phyloP scores from a whole-genome alignment of 257 asterid genomes.

The Gynochthodes officinalis region DNA sequence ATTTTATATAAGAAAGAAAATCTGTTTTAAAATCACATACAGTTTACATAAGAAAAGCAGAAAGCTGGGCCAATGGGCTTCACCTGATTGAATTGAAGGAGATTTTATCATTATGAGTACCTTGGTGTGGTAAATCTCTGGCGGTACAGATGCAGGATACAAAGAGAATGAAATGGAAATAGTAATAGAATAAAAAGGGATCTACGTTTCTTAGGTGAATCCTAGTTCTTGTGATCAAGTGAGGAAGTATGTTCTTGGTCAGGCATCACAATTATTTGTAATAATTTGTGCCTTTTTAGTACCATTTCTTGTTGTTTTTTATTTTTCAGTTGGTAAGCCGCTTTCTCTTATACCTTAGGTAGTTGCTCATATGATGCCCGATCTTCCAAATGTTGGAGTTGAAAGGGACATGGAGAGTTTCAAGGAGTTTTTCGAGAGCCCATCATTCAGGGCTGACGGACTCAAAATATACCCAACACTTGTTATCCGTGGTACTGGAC shows the following conservation, averaged over 20 bases:
- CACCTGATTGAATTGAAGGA: neutral
- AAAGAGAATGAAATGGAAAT: neutral
- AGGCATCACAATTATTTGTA: neutral
- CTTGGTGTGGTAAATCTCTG: too few species aligned
- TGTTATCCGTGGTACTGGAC: slow-evolving; percentile 98
- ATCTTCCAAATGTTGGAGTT: slow-evolving; percentile 97
- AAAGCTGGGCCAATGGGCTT: neutral
- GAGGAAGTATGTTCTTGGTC: neutral
- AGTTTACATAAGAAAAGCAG: neutral
- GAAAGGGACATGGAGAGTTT: slow-evolving; percentile 98
- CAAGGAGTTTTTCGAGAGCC: slow-evolving; percentile 96
- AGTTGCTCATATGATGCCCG: slow-evolving; percentile 99
- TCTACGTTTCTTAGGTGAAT: neutral
- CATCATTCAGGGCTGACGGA: slow-evolving; percentile 90
- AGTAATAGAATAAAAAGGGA: too few species aligned
- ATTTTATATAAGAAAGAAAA: too few species aligned
- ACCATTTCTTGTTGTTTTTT: neutral
- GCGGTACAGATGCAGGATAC: neutral
- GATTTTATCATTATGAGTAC: neutral
- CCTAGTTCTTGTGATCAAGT: neutral
- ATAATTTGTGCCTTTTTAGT: neutral
- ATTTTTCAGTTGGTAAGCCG: slow-evolving; percentile 5
- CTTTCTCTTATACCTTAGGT: slow-evolving; percentile 46
- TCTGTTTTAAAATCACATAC: neutral
- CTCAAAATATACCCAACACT: slow-evolving; percentile 96